Evolutionary conservation across 164 flowering plant species (phyloP).

Genomic region (Magnolia changhungtana): DNA sequence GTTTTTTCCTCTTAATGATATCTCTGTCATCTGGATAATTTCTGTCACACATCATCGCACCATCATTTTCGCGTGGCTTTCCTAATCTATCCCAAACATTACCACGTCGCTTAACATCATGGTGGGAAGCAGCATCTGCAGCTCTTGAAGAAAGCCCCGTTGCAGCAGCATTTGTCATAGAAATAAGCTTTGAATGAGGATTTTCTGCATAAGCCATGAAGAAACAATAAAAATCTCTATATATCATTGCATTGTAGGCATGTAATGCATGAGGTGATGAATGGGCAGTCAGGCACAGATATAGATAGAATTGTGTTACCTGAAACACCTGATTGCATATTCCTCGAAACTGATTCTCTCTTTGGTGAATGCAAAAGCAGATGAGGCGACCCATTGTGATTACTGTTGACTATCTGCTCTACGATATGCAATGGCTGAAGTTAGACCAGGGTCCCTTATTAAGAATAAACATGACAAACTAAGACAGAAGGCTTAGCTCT

Average conservation of each 20-base stretch:
- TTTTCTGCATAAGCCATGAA: constrained; percentile 13
- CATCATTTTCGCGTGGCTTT: constrained; percentile 22
- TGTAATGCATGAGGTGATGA: background rate
- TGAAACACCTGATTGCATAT: constrained; percentile 11
- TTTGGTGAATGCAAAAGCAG: constrained; percentile 11
- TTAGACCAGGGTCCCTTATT: constrained; percentile 11
- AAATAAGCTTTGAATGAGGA: constrained; percentile 1
- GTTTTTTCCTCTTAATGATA: constrained; percentile 2
- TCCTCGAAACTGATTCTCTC: constrained; percentile 16
- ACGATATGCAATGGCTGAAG: constrained; percentile 20
- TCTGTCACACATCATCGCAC: background rate
- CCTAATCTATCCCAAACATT: constrained; percentile 55
- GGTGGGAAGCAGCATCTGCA: constrained; percentile 6
- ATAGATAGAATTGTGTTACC: constrained; percentile 12
- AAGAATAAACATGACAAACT: constrained; percentile 13
- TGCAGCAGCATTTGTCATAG: constrained; percentile 5
- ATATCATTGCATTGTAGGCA: background rate
- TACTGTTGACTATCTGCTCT: constrained; percentile 23
- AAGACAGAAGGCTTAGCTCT: constrained; percentile 16
- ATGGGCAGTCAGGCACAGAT: background rate
- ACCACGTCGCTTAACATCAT: constrained; percentile 19
- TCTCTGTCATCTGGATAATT: background rate
- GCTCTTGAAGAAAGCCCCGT: constrained; percentile 11
- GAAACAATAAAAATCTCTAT: background rate
- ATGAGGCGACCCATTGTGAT: constrained; percentile 6